Evolutionary conservation across 495 filamentous ascomycete genomes (phyloP).

Genomic region (Trichoderma erinaceum): DNA sequence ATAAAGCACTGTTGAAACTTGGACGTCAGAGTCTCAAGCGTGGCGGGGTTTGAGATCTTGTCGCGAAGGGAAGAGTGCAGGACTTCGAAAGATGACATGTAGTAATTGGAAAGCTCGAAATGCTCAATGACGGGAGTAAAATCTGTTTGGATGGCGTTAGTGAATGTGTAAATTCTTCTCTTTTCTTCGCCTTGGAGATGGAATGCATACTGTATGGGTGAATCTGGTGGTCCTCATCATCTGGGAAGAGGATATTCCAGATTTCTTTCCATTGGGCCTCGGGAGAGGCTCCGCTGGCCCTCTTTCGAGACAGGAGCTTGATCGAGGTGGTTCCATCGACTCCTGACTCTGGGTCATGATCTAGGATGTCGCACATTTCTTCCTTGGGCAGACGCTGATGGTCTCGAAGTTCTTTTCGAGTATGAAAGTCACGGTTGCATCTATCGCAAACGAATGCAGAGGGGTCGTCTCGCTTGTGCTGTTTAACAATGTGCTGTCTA

Average conservation of each 20-base stretch:
- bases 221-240: slow-evolving; percentile 11
- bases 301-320: slow-evolving; percentile 16
- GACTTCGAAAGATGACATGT: slow-evolving; percentile 6
- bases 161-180: neutral
- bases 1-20: slow-evolving; percentile 17
- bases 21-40: slow-evolving; percentile 14
- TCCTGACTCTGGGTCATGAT: slow-evolving; percentile 18
- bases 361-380: slow-evolving; percentile 14
- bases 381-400: slow-evolving; percentile 17
- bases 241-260: slow-evolving; percentile 17
- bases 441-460: slow-evolving; percentile 16
- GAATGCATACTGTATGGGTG: slow-evolving; percentile 8
- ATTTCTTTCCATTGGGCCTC: slow-evolving; percentile 17
- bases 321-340: slow-evolving; percentile 15
- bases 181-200: neutral
- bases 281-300: slow-evolving; percentile 15
- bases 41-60: neutral
- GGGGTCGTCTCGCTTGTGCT: slow-evolving; percentile 18
- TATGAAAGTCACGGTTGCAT: slow-evolving; percentile 17
- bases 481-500: slow-evolving; percentile 18
- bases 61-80: slow-evolving; percentile 11
- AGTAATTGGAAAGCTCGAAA: slow-evolving; percentile 15
- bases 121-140: slow-evolving; percentile 18
- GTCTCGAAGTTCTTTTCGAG: slow-evolving; percentile 16
- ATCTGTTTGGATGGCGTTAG: neutral